Evolutionary conservation across 2,329 filamentous ascomycete genomes (phyloP).

Genomic region (Aspergillus texensis): DNA sequence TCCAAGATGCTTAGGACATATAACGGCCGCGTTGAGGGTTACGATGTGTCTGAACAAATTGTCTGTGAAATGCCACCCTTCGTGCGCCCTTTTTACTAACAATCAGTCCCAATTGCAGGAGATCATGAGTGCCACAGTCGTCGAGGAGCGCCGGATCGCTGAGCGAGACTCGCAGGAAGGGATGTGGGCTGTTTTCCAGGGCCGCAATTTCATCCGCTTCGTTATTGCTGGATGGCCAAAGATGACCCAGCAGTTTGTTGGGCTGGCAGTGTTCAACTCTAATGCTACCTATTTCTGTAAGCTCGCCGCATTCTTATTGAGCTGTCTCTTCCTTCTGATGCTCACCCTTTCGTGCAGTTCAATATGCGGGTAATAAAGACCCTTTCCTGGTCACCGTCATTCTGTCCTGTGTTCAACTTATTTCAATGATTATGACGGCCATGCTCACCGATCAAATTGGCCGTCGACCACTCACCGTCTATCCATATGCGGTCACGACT

Average conservation of each 20-base stretch:
- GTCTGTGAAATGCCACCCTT: constrained; percentile 18
- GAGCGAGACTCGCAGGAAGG: constrained; percentile 32
- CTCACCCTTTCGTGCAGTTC: constrained; percentile 27
- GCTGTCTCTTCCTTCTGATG: constrained; percentile 6
- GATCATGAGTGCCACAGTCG: constrained; percentile 40
- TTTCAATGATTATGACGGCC: constrained; percentile 46
- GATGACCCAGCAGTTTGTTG: constrained; percentile 45
- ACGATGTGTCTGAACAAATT: constrained; percentile 37
- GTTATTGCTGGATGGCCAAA: constrained; percentile 45
- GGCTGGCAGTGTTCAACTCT: constrained; percentile 43
- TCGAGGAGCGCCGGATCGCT: constrained; percentile 35
- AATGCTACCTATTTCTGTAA: constrained; percentile 46
- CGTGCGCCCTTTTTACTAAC: not conserved
- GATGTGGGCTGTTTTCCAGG: constrained; percentile 40
- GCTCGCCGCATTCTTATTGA: not conserved
- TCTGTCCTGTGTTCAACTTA: constrained; percentile 44
- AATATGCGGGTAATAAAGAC: constrained; percentile 45
- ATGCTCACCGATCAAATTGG: constrained; percentile 39
- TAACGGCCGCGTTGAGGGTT: constrained; percentile 36
- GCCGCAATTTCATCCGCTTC: constrained; percentile 42
- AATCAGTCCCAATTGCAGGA: constrained; percentile 18
- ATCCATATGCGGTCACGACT: constrained; percentile 43
- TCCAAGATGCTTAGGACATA: constrained; percentile 30
- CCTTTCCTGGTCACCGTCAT: constrained; percentile 49
- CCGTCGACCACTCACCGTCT: constrained; percentile 44